Evolutionary conservation across 2,329 filamentous ascomycete species (phyloP).

Genomic region (Hypoxylon sp.): DNA sequence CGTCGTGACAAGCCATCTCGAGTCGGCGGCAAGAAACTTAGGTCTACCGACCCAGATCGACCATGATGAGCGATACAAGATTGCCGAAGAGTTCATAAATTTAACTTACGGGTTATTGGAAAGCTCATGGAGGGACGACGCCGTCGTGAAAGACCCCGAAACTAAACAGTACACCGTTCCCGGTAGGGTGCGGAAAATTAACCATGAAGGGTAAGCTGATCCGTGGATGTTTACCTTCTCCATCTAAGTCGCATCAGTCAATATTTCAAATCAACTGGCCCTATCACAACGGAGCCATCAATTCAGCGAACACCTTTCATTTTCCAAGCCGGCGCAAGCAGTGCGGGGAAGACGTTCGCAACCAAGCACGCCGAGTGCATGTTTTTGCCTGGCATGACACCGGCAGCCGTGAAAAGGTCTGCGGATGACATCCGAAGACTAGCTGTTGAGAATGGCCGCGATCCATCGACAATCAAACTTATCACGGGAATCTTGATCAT

Average conservation of each 20-base stretch:
- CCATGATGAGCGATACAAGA: conserved; percentile 72
- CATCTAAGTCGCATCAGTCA: neutral
- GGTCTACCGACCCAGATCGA: conserved; percentile 61
- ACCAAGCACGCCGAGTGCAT: conserved; percentile 24
- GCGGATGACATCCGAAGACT: conserved; percentile 9
- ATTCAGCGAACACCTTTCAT: conserved; percentile 69
- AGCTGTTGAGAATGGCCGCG: conserved; percentile 12
- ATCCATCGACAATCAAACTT: conserved; percentile 17
- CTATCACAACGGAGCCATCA: conserved; percentile 62
- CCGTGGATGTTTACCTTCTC: conserved; percentile 51
- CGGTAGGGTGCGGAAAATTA: conserved; percentile 69
- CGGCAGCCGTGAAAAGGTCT: conserved; percentile 4
- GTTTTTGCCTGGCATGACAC: conserved; percentile 16
- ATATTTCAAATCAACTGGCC: conserved; percentile 58
- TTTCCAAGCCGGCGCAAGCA: conserved; percentile 68
- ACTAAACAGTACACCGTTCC: conserved; percentile 71
- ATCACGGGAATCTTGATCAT: conserved; percentile 19
- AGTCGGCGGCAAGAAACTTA: conserved; percentile 65
- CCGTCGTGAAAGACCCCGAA: conserved; percentile 65
- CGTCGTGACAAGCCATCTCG: conserved; percentile 62
- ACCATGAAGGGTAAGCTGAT: conserved; percentile 66
- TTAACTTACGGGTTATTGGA: conserved; percentile 61
- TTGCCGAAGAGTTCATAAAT: conserved; percentile 71
- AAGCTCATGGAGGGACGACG: conserved; percentile 69
- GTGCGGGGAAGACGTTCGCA: conserved; percentile 9